A percentile compares a stretch with the other conserved stretches of the same genome.
phyloP scores from a whole-genome alignment of 306 rosid genomes.

The Quercus bicolor region DNA sequence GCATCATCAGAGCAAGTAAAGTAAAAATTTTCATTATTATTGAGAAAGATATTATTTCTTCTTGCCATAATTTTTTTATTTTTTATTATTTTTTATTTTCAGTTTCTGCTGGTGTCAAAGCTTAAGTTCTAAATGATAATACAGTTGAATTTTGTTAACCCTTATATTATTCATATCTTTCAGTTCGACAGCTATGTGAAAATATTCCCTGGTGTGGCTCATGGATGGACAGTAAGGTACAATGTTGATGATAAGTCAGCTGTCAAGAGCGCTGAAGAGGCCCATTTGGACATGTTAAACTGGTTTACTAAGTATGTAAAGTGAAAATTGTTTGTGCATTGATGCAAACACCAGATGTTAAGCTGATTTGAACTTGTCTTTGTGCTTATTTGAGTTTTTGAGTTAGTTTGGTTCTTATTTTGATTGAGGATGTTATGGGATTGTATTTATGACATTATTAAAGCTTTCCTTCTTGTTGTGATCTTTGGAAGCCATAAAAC shows the following conservation, averaged over 20 bases:
- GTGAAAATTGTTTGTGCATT: background rate
- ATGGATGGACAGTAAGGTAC: constrained; percentile 42
- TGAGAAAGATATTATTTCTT: background rate
- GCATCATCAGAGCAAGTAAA: background rate
- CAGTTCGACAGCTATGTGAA: constrained; percentile 58
- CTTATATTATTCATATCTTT: background rate
- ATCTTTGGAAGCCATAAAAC: too few species aligned
- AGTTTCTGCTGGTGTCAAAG: background rate
- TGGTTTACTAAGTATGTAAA: constrained; percentile 24
- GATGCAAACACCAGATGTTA: too few species aligned
- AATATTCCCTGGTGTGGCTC: constrained; percentile 47
- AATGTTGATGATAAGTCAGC: constrained; percentile 25
- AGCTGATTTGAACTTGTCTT: too few species aligned
- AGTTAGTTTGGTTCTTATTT: too few species aligned
- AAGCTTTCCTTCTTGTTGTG: too few species aligned
- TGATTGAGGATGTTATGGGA: too few species aligned
- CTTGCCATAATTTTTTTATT: background rate
- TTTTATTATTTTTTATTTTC: background rate
- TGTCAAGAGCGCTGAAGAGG: constrained; percentile 31
- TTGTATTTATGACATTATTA: too few species aligned
- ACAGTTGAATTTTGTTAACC: background rate
- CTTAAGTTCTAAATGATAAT: too few species aligned
- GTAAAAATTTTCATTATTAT: background rate
- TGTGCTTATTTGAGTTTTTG: too few species aligned
- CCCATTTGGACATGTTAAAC: constrained; percentile 30